These are phyloP conservation scores for Stentor roeselii DNA, from an alignment of 73 alveolate species.

Conservation along the genomic window DNA sequence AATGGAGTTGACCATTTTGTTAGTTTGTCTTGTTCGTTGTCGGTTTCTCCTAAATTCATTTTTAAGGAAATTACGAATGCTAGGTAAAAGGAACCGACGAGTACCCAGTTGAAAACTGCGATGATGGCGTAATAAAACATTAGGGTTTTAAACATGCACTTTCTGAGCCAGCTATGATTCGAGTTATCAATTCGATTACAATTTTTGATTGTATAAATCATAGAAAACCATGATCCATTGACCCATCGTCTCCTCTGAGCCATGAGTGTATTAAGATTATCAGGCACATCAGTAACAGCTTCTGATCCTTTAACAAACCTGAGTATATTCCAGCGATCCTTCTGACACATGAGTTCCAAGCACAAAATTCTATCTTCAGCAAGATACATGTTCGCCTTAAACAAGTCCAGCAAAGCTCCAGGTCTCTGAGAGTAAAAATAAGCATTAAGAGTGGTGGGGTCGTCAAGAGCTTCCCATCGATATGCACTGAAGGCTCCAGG, in stretches of 20 bases:
- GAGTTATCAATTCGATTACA: too few species aligned
- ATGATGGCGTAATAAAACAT: too few species aligned
- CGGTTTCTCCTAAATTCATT: too few species aligned
- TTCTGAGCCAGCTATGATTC: too few species aligned
- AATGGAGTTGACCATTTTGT: too few species aligned
- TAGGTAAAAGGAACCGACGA: too few species aligned
- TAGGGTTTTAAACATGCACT: too few species aligned
- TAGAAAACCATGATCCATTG: neutral
- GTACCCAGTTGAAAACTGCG: too few species aligned
- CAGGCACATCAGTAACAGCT: constrained; percentile 40
- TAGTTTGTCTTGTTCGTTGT: too few species aligned
- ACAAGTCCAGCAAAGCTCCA: neutral
- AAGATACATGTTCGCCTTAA: constrained; percentile 46
- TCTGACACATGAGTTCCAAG: constrained; percentile 32
- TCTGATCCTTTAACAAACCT: constrained; percentile 33
- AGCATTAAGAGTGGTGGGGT: too few species aligned
- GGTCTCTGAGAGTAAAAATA: neutral
- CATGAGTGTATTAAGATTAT: neutral
- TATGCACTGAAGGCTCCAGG: constrained; percentile 40
- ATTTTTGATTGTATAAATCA: neutral
- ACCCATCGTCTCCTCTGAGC: too few species aligned
- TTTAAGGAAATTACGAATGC: too few species aligned
- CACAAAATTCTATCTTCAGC: constrained; percentile 77
- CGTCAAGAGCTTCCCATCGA: constrained; percentile 32
- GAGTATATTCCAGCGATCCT: neutral